A percentile compares a stretch with the other conserved stretches of the same genome.
phyloP scores from a whole-genome alignment of 345 rosid species.

The Lepidium aucheri region DNA sequence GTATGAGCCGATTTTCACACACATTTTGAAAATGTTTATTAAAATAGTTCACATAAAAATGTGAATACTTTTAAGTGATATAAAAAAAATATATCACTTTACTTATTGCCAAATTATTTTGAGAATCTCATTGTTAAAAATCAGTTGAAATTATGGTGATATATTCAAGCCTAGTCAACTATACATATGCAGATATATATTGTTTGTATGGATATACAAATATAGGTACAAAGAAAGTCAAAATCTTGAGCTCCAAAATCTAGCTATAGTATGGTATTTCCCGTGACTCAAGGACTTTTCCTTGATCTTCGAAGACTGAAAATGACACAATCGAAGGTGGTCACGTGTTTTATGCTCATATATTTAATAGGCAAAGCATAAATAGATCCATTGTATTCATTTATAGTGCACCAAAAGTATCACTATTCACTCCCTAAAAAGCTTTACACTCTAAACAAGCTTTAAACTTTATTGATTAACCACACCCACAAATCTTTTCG shows the following conservation, averaged over 20 bases:
- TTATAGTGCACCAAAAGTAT: background rate
- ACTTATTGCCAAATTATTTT: too few relatives aligned
- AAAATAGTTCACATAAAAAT: too few relatives aligned
- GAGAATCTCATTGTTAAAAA: background rate
- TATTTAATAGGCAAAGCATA: constrained; percentile 5
- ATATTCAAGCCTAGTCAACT: background rate
- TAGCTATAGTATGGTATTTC: constrained; percentile 17
- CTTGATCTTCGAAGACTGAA: constrained; percentile 20
- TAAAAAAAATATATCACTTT: too few relatives aligned
- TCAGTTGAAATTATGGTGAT: background rate
- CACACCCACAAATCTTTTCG: background rate
- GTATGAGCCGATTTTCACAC: too few relatives aligned
- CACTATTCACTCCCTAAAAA: background rate
- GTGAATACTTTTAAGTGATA: too few relatives aligned
- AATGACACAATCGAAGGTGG: constrained; percentile 12
- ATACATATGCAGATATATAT: background rate
- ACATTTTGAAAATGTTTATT: too few relatives aligned
- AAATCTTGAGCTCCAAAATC: constrained; percentile 25
- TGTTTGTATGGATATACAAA: background rate
- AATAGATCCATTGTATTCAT: background rate
- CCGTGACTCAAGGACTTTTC: constrained; percentile 26
- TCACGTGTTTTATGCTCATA: constrained; percentile 19
- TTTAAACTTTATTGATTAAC: background rate
- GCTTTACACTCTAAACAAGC: background rate
- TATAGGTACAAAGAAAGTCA: constrained; percentile 17